These are phyloP conservation scores for Agaricus bisporus DNA, from an alignment of 768 basidiomycete species.

Conservation along the genomic window DNA sequence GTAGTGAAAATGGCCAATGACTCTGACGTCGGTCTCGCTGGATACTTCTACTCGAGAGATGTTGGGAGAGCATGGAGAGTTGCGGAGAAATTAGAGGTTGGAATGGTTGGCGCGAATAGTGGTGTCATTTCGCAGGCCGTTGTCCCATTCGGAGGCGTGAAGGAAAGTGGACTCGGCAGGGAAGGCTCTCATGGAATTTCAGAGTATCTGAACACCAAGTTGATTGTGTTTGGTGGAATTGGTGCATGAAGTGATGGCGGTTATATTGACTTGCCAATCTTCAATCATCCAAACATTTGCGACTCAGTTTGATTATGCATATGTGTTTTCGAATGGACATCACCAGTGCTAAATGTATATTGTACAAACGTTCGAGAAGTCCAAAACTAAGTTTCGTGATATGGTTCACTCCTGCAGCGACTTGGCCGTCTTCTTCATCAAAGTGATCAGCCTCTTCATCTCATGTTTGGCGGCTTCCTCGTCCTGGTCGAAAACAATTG, in stretches of 20 bases:
- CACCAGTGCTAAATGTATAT: background rate
- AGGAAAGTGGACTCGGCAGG: conserved; percentile 79
- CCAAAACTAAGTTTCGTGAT: too few relatives aligned
- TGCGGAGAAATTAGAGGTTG: conserved; percentile 90
- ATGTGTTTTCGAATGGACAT: background rate
- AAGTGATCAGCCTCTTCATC: conserved; percentile 41
- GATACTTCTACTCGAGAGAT: conserved; percentile 88
- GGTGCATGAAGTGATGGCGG: conserved; percentile 16
- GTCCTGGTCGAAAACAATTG: conserved; percentile 66
- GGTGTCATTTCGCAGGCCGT: conserved; percentile 71
- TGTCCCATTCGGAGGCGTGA: conserved; percentile 88
- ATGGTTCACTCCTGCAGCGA: conserved; percentile 26
- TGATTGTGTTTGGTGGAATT: conserved; percentile 77
- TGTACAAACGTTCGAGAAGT: too few relatives aligned
- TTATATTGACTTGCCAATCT: background rate
- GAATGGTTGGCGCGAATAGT: conserved; percentile 85
- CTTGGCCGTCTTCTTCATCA: conserved; percentile 47
- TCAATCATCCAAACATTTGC: background rate
- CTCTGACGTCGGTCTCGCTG: conserved; percentile 81
- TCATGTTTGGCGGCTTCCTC: conserved; percentile 56
- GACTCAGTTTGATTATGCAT: too few relatives aligned
- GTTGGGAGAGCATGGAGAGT: conserved; percentile 90
- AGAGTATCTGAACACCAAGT: conserved; percentile 80
- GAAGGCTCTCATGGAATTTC: conserved; percentile 89
- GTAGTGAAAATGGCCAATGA: conserved; percentile 83